Evolutionary conservation across 768 basidiomycete species (phyloP).

Genomic region (Thelephora aurantiotincta): DNA sequence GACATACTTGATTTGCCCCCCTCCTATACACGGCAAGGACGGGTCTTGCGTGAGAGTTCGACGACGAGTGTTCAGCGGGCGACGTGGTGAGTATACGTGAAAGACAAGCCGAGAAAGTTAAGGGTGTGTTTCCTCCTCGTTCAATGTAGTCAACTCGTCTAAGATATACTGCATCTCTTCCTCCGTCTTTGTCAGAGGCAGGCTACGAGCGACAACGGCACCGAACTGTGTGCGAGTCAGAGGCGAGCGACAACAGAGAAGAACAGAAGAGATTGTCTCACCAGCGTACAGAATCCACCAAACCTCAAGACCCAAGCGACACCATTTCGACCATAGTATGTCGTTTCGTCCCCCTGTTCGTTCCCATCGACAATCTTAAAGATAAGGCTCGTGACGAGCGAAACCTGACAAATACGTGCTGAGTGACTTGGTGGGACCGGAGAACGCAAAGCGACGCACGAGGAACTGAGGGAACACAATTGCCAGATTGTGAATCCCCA

Average conservation of each 20-base stretch:
- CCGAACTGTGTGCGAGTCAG: slow-evolving; percentile 29
- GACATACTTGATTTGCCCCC: too few relatives aligned
- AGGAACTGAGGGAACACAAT: slow-evolving; percentile 93
- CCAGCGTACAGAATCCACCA: slow-evolving; percentile 74
- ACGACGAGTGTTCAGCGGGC: background rate
- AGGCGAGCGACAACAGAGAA: background rate
- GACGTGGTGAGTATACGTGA: background rate
- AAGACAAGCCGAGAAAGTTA: slow-evolving; percentile 13
- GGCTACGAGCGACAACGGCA: slow-evolving; percentile 64
- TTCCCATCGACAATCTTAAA: slow-evolving; percentile 66
- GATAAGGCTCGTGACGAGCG: slow-evolving; percentile 73
- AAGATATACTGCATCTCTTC: slow-evolving; percentile 76
- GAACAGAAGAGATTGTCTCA: slow-evolving; percentile 14
- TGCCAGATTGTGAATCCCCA: slow-evolving; percentile 91
- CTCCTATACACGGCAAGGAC: too few relatives aligned
- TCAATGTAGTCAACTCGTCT: slow-evolving; percentile 64
- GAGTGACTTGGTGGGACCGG: background rate
- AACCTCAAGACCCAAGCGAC: slow-evolving; percentile 92
- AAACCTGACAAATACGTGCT: slow-evolving; percentile 39
- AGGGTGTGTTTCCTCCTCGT: slow-evolving; percentile 36
- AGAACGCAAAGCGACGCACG: slow-evolving; percentile 30
- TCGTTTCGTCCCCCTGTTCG: slow-evolving; percentile 26
- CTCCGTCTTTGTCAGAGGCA: slow-evolving; percentile 84
- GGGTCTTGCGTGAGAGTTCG: background rate
- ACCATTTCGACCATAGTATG: slow-evolving; percentile 73